Evolutionary conservation across 2,329 filamentous ascomycete genomes (phyloP), one percentile per base, ranked within the genome.

Genomic region (Fusarium euwallaceae): DNA sequence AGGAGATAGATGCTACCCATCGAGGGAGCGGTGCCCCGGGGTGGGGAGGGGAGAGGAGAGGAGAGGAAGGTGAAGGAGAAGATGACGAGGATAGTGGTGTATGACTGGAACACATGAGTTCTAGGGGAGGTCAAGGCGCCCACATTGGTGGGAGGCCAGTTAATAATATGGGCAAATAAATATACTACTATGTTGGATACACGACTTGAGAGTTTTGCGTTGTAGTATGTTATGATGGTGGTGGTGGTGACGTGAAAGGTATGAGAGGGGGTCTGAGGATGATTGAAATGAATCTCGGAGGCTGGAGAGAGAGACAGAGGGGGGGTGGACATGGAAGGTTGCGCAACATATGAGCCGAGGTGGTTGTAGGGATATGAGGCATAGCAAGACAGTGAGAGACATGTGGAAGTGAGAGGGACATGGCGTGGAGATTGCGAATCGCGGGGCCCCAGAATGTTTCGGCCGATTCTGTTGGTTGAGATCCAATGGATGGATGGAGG

Each of bases 101-200:
- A 76, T 62, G 65, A 66, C 71, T 69, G 75, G 67, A 63, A 70
- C 45, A 66, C 56, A 37, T 45, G 67, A 64, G 64, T 43, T 66
- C 53, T 56, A 14, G 53, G 24, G 61, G 66, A 61, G 66, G 63
- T 34, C 41, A 58, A 66, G 53, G 65, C 65, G 48, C 51, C 69
- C 68, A 17, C 22, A 37, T 39, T 51, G 69, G 60, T 64, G 55
- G 59, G 69, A 53, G 58, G 65, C 24, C 36, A 64, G 48, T 61
- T 75, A 74, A 64, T 74, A 73, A 75, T 74, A 75, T 68, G 72
- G 71, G 64, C 71, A 72, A 74, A 72, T 74, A 74, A 55, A 71
- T 53, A 53, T 63, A 69, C 41, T 51, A 58, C 53, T 71, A 61
- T 62, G 36, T 72, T 55, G 51, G 37, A 65, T 43, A 69, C 48